Base-by-base conservation (phyloP, 225 moss, liverwort and hornwort genomes). In the Bryum argenteum region DNA sequence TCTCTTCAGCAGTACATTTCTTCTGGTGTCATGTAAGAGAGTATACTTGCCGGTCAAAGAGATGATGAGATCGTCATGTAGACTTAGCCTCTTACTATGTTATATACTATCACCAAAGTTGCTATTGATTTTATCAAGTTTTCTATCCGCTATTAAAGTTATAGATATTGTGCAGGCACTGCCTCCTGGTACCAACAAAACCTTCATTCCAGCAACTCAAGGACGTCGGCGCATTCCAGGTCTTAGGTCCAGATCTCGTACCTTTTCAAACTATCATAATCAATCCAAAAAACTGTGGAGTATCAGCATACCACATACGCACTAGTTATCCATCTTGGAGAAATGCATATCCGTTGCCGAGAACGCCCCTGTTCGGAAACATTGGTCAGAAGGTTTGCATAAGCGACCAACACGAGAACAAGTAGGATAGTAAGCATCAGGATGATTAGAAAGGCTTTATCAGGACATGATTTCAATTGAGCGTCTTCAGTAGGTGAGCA, bases 151-250 rank as follows among this genome's bases (percentile, higher is more conserved):
- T 78, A n/a, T n/a, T n/a, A 61, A 78, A 28, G 66, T 57, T 61
- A 9, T 6, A 55, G 66, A 21, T 26, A 47, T 77, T 68, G 54
- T 74, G 41, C 87, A 87, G 87, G 75, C 78, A 66, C 18, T 43
- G 58, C 78, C 83, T 70, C 78, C 63, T 64, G 83, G 78, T 39
- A 75, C 72, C 52, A 72, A 67, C 14, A 64, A 78, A 80, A 73
- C 80, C 38, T 83, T 83, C 16, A 75, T 83, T 52, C 80, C 87
- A 24, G 5, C 73, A 6, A 65, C 76, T 17, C 75, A 47, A 65
- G 80, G 83, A 70, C 80, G 78, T 54, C 78, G 80, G 73, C 80
- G 75, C 44, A 73, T 80, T 72, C 76, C 83, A 54, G 79, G 82
- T 58, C 75, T 87, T 45, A 83, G 87, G 87, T 87, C 14, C 57